These are phyloP conservation scores for Petasospora fabianii DNA, from an alignment of 1,139 yeast species.

Conservation along the genomic window DNA sequence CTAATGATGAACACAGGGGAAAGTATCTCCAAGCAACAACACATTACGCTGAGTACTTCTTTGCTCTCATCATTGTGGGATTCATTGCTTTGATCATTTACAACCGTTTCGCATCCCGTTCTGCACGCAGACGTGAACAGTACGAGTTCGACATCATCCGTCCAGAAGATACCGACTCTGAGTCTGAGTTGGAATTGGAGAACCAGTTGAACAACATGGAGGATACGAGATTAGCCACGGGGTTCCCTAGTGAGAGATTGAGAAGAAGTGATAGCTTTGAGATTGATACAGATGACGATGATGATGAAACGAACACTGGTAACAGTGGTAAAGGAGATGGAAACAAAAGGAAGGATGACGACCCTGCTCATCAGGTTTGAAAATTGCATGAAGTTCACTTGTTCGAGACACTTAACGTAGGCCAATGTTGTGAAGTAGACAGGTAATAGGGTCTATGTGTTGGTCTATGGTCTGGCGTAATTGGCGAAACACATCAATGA, in stretches of 20 bases:
- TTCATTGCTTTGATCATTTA: slow-evolving; percentile 50
- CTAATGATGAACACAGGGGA: slow-evolving; percentile 29
- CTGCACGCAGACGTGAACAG: slow-evolving; percentile 62
- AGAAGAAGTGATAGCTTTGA: slow-evolving; percentile 21
- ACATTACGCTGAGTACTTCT: slow-evolving; percentile 56
- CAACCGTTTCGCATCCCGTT: slow-evolving; percentile 49
- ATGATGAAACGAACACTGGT: slow-evolving; percentile 1
- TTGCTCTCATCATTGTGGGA: slow-evolving; percentile 57
- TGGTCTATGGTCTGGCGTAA: too few relatives aligned
- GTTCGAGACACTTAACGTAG: too few relatives aligned
- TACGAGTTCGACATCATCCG: slow-evolving; percentile 78
- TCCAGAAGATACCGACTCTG: slow-evolving; percentile 57
- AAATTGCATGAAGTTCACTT: too few relatives aligned
- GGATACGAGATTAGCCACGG: slow-evolving; percentile 5
- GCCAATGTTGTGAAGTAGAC: too few relatives aligned
- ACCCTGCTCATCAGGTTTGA: not conserved
- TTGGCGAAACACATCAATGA: too few relatives aligned
- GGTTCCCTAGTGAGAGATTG: slow-evolving; percentile 8
- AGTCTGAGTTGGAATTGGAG: slow-evolving; percentile 26
- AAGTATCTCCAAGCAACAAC: slow-evolving; percentile 35
- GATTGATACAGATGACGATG: slow-evolving; percentile 18
- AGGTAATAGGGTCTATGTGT: too few relatives aligned
- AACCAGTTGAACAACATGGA: slow-evolving; percentile 14
- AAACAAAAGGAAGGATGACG: not conserved
- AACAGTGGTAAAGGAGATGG: not conserved